Base-by-base conservation (phyloP, 371 early-diverging fungal species). In the Mucor plumbeus region DNA sequence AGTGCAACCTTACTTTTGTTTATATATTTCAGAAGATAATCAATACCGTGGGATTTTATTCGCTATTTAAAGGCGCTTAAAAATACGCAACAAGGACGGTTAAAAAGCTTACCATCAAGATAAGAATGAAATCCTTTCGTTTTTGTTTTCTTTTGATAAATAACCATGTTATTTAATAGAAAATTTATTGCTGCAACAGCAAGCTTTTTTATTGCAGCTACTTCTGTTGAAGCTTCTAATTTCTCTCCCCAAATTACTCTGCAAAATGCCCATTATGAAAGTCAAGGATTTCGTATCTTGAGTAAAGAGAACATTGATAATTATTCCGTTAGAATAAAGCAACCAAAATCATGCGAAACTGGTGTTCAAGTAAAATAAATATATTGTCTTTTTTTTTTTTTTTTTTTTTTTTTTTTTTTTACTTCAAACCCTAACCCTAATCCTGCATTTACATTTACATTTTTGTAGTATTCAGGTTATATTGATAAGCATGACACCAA, bases 401-500 rank as follows among this genome's bases (percentile, higher is more conserved):
- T 47, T 31, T n/a, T n/a, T n/a, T n/a, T n/a, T n/a, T n/a, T n/a
- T n/a, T n/a, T n/a, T n/a, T n/a, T n/a, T n/a, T n/a, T n/a, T n/a
- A n/a, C n/a, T 26, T 26, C 3, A 26, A 26, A 26, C 3, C 26
- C 26, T 26, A 26, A 39, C 38, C 3, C 31, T 53, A 10, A 53
- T 5, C 53, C 11, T 5, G 38, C 7, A 9, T 4, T 4, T 38
- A 9, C 7, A 36, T 13, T 14, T 53, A 59, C 26, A 36, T 53
- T 26, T 17, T 47, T 36, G 19, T 64, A 77, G 74, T 77, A 74
- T 56, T 77, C 77, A 19, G 75, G 75, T 1, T 72, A 75, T 56
- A 65, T 75, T 17, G 75, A 75, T 33, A 72, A 68, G 26, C 65
- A 66, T 58, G 73, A 69, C 60, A 69, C 75, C 11, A 82, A 84